These are phyloP conservation scores for Zygnema circumcarinatum DNA, from an alignment of 139 green algal genomes.

Conservation along the genomic window DNA sequence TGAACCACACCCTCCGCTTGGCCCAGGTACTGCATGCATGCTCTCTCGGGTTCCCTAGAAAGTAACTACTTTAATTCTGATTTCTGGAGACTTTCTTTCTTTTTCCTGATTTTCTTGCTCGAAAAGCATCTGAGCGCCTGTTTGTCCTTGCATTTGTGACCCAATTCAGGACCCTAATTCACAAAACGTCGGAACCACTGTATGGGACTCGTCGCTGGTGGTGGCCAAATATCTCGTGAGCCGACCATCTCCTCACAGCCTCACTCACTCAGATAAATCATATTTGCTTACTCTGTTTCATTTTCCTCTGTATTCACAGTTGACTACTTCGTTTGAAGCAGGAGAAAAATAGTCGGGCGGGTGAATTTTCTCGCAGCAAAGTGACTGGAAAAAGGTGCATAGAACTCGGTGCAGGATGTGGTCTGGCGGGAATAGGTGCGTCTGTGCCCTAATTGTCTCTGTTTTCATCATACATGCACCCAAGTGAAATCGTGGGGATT, in stretches of 20 bases:
- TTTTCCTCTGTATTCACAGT: background rate
- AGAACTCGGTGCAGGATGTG: conserved; percentile 88
- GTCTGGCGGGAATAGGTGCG: conserved; percentile 74
- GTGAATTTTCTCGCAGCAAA: conserved; percentile 73
- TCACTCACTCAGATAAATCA: conserved; percentile 7
- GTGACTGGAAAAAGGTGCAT: conserved; percentile 75
- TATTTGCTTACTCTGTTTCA: background rate
- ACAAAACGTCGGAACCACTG: conserved; percentile 85
- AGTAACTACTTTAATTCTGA: background rate
- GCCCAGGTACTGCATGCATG: background rate
- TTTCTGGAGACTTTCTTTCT: background rate
- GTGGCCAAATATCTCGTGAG: conserved; percentile 85
- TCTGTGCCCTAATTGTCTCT: background rate
- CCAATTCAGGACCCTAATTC: conserved; percentile 78
- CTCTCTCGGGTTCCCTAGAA: background rate
- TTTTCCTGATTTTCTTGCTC: background rate
- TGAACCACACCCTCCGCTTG: conserved; percentile 54
- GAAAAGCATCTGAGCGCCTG: background rate
- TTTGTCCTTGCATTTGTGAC: background rate
- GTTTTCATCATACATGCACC: background rate
- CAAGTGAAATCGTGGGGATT: no score
- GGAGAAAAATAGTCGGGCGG: conserved; percentile 72
- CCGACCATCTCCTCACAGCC: background rate
- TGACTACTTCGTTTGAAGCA: background rate
- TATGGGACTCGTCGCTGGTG: conserved; percentile 92